phyloP scores from a whole-genome alignment of 1,139 yeast genomes.

The Pichia norvegensis region DNA sequence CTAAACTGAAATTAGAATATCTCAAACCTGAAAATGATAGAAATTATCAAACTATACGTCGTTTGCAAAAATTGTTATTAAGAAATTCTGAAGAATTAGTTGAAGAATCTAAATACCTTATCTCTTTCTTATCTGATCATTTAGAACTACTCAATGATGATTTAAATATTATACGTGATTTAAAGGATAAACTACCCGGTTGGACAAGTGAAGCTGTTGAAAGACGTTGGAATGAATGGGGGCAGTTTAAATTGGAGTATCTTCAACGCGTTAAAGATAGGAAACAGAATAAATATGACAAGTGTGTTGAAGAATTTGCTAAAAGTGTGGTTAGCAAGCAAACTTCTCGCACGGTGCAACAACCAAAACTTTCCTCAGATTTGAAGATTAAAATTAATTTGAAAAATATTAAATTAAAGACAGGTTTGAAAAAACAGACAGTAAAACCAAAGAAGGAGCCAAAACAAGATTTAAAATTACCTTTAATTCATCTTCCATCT shows the following conservation, averaged over 20 bases:
- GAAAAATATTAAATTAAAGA: not conserved
- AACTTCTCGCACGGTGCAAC: conserved; percentile 8
- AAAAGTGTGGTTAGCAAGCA: not conserved
- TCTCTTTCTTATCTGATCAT: conserved; percentile 18
- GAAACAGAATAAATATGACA: not conserved
- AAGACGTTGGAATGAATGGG: conserved; percentile 19
- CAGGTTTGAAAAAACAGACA: not conserved
- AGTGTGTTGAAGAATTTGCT: not conserved
- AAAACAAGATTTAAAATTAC: not conserved
- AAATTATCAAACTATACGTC: not conserved
- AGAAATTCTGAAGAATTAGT: conserved; percentile 19
- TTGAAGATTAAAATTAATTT: conserved; percentile 10
- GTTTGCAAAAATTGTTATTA: conserved; percentile 6
- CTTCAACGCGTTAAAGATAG: not conserved
- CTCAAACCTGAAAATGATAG: not conserved
- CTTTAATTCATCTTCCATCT: not conserved
- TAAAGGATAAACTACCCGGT: conserved; percentile 9
- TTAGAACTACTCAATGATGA: conserved; percentile 21
- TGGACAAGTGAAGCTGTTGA: conserved; percentile 19
- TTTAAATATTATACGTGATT: conserved; percentile 1
- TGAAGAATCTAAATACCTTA: conserved; percentile 22
- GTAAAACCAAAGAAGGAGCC: not conserved
- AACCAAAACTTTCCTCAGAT: conserved; percentile 1
- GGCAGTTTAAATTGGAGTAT: conserved; percentile 16
- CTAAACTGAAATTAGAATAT: conserved; percentile 12